These are phyloP conservation scores for Limnomonas spitsbergensis DNA, from an alignment of 139 green algal species.

Conservation along the genomic window DNA sequence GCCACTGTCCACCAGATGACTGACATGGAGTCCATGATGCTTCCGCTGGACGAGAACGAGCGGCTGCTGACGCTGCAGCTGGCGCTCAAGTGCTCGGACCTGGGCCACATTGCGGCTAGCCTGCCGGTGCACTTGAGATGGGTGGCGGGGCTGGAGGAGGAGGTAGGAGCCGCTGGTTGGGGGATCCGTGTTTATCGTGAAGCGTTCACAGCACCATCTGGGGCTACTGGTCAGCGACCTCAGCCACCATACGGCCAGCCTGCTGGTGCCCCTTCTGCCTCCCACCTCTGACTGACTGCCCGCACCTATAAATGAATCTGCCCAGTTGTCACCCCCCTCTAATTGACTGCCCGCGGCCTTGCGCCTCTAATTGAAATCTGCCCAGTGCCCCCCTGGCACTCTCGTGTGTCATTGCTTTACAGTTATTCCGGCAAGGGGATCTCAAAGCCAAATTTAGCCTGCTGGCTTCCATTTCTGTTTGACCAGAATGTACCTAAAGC, in stretches of 20 bases:
- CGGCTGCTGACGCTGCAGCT: slow-evolving; percentile 42
- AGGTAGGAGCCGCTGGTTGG: slow-evolving; percentile 22
- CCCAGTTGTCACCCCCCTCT: neutral
- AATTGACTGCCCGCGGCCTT: neutral
- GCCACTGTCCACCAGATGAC: too few species aligned
- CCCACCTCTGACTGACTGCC: too few species aligned
- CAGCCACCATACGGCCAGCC: too few species aligned
- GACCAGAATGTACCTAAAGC: neutral
- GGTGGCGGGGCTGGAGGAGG: slow-evolving; percentile 53
- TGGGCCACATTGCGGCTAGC: slow-evolving; percentile 48
- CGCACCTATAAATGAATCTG: neutral
- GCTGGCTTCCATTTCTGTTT: neutral
- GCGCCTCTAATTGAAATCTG: neutral
- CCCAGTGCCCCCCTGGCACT: neutral
- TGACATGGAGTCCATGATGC: neutral
- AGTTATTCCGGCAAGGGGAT: too few species aligned
- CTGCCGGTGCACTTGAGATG: slow-evolving; percentile 48
- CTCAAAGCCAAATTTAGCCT: neutral
- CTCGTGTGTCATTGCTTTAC: too few species aligned
- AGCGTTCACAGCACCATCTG: neutral
- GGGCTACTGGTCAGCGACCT: too few species aligned
- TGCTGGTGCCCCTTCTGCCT: too few species aligned
- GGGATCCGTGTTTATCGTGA: neutral
- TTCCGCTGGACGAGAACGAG: slow-evolving; percentile 24
- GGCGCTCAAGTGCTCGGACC: slow-evolving; percentile 57